phyloP scores from a whole-genome alignment of 768 basidiomycete genomes.

The Asterophora parasitica region DNA sequence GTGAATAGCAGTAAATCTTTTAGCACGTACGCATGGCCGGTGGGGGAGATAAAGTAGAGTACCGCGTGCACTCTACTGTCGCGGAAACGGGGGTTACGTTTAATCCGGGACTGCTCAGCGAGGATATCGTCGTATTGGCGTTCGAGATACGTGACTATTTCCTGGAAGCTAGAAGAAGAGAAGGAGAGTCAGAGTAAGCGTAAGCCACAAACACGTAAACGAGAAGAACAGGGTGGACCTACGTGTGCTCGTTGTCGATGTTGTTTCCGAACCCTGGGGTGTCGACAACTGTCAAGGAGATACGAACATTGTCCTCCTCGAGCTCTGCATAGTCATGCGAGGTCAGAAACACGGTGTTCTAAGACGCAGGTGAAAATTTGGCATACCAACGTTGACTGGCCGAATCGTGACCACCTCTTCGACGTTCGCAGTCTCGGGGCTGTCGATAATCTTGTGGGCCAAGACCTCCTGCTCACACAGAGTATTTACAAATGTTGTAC shows the following conservation, averaged over 20 bases:
- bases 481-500: constrained; percentile 91
- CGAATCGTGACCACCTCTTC: constrained; percentile 78
- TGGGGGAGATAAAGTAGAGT: constrained; percentile 88
- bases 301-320: constrained; percentile 87
- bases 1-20: neutral
- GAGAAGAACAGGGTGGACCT: constrained; percentile 23
- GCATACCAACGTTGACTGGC: constrained; percentile 69
- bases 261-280: constrained; percentile 91
- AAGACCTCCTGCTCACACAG: constrained; percentile 80
- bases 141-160: constrained; percentile 83
- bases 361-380: constrained; percentile 6
- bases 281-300: constrained; percentile 87
- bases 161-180: constrained; percentile 60
- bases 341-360: neutral
- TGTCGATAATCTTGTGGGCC: constrained; percentile 58
- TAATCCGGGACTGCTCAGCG: constrained; percentile 83
- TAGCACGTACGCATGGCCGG: constrained; percentile 69
- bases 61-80: constrained; percentile 87
- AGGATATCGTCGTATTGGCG: constrained; percentile 92
- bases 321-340: constrained; percentile 49
- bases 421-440: constrained; percentile 67
- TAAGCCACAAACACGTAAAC: constrained; percentile 4
- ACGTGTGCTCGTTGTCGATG: constrained; percentile 88
- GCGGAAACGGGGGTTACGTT: constrained; percentile 87
- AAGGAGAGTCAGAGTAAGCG: constrained; percentile 1